Evolutionary conservation across 2,329 filamentous ascomycete species (phyloP), one percentile per base, ranked within the genome.

Genomic region (Pseudopithomyces chartarum): DNA sequence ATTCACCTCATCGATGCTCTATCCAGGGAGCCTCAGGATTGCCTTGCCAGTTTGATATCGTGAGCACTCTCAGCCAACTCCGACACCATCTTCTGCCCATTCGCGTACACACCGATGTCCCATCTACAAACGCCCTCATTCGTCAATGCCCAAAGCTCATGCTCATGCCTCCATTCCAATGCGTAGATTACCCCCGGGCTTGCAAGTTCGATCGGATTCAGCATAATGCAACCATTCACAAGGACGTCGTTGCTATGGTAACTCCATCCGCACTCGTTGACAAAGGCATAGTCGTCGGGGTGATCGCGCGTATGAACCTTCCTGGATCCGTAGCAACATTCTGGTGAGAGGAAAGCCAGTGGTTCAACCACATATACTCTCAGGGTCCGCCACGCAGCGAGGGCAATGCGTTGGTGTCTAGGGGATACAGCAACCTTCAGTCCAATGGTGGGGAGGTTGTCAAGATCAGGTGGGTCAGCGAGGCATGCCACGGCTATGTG

Each of bases 121-220:
- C 65, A 69, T 29, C 57, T 55, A 6, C 57, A 48, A 13, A 65
- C 43, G 12, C 67, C 65, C 19, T 42, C 38, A 4, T 66, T 63
- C n/a, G 52, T 59, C 61, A 60, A 63, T 2, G 52, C 67, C 67
- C 67, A 69, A 6, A 69, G 56, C 51, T 66, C 61, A 45, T 66
- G 55, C 26, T 68, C 64, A 15, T 26, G 43, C n/a, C 50, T 29
- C 44, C 66, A 69, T 33, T 57, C 51, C 19, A 69, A 34, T 2
- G 38, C 56, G 38, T 55, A 61, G 1, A 69, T 55, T 4, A 67
- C 58, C 11, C 62, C 61, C 12, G 34, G 40, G 23, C 49, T 48
- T 15, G 59, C 57, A 23, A 69, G 38, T 17, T 62, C 50, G 2
- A 65, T 53, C 1, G 65, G 65, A n/a, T 64, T 33, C 12, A 69